Base-by-base conservation (phyloP, 192 early-diverging fungal species). In the Umbelopsis vinacea region DNA sequence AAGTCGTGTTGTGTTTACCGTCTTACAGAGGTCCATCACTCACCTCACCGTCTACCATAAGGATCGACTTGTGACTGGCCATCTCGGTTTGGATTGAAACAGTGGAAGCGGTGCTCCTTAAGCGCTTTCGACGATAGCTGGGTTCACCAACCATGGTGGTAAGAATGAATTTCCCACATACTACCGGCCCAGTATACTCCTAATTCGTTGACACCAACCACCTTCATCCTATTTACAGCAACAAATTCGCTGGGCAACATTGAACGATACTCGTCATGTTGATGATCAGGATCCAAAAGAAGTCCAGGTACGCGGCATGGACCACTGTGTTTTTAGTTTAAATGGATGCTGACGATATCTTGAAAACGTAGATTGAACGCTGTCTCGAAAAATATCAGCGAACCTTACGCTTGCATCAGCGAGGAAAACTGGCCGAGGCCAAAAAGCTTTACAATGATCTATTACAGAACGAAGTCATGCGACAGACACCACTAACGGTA, bases 41-140 rank as follows among this genome's bases (percentile, higher is more conserved):
- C 55, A 78, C 71, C 53, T 87, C 89, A 43, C 83, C 86, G 29
- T 87, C 87, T 74, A 84, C 60, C 66, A 84, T 85, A 66, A 86
- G 1, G 40, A 11, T 12, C 11, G 40, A 12, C 40, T 12, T 35
- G 57, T 63, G 57, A 63, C 57, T 63, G 33, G 57, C 57, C 15
- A 63, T 38, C 33, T 29, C 17, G 33, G 57, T 63, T 63, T 63
- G 8, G 14, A 26, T 29, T 14, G 14, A 6, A 15, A 29, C 54
- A 29, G 26, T 21, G 23, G 33, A 63, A 63, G 23, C 15, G 24
- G 26, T 29, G 57, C 22, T 22, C 12, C 14, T 0, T 15, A 15
- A 35, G 33, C 14, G 21, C 57, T 63, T 63, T 63, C 40, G 57
- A 37, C 57, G 57, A 63, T n/a, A 37, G 57, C 57, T 37, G 33